These are phyloP conservation scores for Phytopythium sindhum DNA, from an alignment of 352 stramenopile species.

Conservation along the genomic window DNA sequence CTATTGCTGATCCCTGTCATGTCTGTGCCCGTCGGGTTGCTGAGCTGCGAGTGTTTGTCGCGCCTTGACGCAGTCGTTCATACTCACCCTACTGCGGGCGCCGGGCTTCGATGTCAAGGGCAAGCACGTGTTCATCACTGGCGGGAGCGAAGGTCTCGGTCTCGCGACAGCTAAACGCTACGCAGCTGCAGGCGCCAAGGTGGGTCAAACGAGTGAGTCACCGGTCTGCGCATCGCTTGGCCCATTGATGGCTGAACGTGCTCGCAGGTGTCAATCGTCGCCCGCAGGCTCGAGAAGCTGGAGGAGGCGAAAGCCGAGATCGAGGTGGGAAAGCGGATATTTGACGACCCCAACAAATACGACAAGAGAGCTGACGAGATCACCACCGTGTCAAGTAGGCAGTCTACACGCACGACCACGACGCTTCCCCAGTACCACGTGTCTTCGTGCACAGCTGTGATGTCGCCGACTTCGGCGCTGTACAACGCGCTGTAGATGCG, in stretches of 20 bases:
- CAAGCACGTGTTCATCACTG: slow-evolving; percentile 14
- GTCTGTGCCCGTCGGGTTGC: too few relatives aligned
- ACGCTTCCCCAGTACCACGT: neutral
- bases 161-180: slow-evolving; percentile 43
- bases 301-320: slow-evolving; percentile 36
- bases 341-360: neutral
- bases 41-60: too few relatives aligned
- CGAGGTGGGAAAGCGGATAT: slow-evolving; percentile 6
- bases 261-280: slow-evolving; percentile 29
- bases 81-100: too few relatives aligned
- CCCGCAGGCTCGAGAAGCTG: slow-evolving; percentile 27
- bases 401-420: slow-evolving; percentile 13
- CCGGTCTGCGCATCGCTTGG: neutral
- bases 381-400: neutral
- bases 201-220: neutral
- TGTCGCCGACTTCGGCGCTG: slow-evolving; percentile 29
- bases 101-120: neutral
- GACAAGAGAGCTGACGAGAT: neutral
- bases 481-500: slow-evolving; percentile 33
- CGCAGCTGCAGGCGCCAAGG: slow-evolving; percentile 32
- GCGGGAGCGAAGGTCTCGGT: slow-evolving; percentile 44
- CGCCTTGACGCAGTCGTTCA: too few relatives aligned
- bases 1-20: too few relatives aligned
- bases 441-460: slow-evolving; percentile 51
- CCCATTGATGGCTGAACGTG: neutral